Conservation (phyloP, 345 rosid genomes). For the Citrus hindsii region DNA sequence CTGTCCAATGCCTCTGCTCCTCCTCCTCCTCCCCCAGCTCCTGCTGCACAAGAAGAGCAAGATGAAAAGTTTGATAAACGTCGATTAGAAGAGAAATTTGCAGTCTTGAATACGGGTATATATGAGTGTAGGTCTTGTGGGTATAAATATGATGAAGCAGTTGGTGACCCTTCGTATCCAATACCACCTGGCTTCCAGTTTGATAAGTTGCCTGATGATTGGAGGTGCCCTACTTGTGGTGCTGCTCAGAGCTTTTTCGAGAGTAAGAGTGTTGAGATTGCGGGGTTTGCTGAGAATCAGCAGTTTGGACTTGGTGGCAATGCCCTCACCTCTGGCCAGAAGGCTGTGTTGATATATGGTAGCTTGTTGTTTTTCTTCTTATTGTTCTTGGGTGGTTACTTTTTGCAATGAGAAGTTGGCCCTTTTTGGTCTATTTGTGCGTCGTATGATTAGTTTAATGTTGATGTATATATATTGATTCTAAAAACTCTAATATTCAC, state of each 20-base stretch:
- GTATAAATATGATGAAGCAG: slow-evolving; percentile 78
- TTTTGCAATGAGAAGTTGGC: slow-evolving; percentile 40
- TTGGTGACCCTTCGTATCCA: slow-evolving; percentile 86
- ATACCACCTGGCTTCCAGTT: slow-evolving; percentile 85
- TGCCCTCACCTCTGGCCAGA: slow-evolving; percentile 86
- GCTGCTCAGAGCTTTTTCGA: slow-evolving; percentile 79
- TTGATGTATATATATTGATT: slow-evolving; percentile 1
- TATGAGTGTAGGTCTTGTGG: slow-evolving; percentile 97
- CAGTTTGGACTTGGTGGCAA: slow-evolving; percentile 88
- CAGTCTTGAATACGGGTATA: slow-evolving; percentile 90
- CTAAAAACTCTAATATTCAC: background rate
- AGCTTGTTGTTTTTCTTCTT: slow-evolving; percentile 59
- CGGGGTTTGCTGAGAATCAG: slow-evolving; percentile 96
- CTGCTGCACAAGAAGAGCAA: background rate
- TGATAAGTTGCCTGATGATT: slow-evolving; percentile 75
- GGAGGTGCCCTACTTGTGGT: slow-evolving; percentile 97
- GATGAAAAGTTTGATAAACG: slow-evolving; percentile 33
- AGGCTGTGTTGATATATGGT: slow-evolving; percentile 79
- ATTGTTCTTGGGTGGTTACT: slow-evolving; percentile 79
- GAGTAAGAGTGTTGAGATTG: slow-evolving; percentile 94
- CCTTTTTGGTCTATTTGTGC: background rate
- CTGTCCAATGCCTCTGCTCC: background rate
- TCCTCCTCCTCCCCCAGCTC: background rate
- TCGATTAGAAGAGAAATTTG: slow-evolving; percentile 86
- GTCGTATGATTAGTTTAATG: background rate